Evolutionary conservation across 495 filamentous ascomycete genomes (phyloP).

Genomic region (Podospora sp.): DNA sequence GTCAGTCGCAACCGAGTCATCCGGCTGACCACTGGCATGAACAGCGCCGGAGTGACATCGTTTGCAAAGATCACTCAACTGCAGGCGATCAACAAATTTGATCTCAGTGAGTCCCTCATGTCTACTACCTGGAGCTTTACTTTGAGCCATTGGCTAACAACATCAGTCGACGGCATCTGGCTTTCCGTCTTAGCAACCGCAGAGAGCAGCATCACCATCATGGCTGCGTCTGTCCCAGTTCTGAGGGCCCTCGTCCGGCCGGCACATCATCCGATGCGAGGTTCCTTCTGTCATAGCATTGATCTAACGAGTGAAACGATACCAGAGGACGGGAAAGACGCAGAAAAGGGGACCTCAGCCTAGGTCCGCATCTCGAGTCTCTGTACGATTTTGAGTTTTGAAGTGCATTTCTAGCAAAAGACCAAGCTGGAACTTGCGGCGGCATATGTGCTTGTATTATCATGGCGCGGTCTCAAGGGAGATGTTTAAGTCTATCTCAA

Average conservation of each 20-base stretch:
- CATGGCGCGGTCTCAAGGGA: too few species aligned
- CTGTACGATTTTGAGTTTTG: too few species aligned
- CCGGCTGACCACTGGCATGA: not conserved
- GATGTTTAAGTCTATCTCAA: too few species aligned
- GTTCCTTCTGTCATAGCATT: not conserved
- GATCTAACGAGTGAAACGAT: not conserved
- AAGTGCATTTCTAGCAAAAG: too few species aligned
- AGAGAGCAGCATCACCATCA: not conserved
- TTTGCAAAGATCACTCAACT: slow-evolving; percentile 7
- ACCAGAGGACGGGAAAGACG: not conserved
- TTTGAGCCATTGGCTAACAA: not conserved
- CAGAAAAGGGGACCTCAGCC: not conserved
- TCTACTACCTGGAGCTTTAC: too few species aligned
- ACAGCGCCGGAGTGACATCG: slow-evolving; percentile 2
- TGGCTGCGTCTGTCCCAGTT: not conserved
- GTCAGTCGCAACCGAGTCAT: not conserved
- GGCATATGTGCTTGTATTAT: too few species aligned
- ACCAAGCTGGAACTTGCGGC: too few species aligned
- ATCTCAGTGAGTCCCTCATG: slow-evolving; percentile 1
- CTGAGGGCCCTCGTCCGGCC: not conserved
- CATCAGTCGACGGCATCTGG: not conserved
- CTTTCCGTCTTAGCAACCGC: not conserved
- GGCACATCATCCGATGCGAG: not conserved
- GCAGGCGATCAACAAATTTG: slow-evolving; percentile 5
- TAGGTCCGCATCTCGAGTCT: not conserved